Evolutionary conservation across 345 rosid species (phyloP), one percentile per base, ranked within the genome.

Genomic region (Euclidium syriacum): DNA sequence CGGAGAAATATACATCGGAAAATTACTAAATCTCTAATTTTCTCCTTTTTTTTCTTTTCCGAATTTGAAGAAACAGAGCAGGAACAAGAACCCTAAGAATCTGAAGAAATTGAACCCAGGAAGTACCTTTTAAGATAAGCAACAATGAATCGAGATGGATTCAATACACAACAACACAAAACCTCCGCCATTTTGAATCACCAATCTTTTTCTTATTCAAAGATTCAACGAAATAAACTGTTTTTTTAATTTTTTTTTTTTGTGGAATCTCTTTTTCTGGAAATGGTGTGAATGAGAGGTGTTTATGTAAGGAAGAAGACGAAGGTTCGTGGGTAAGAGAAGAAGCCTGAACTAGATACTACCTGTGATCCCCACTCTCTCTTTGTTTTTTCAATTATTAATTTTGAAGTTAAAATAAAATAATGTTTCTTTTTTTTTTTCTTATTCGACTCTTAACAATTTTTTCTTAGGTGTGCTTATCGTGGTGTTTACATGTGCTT

Each of bases 281-380:
- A 11, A 42, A 40, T 29, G 46, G 50, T 44, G 50, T 36, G 63
- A 44, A 62, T 4, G 59, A 52, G 64, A 38, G 19, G 65, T 57
- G 75, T 56, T 64, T 64, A 71, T 41, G 75, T 71, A 71, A 71
- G 58, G 39, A 60, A 38, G 25, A 34, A 10, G 25, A n/a, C 27
- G 70, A 51, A 64, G 71, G 61, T 64, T 64, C 71, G 60, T 57
- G 43, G 61, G 66, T 50, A 6, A 1, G 11, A 46, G 69, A 47
- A 54, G 25, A 22, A 35, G 71, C 75, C 75, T 71, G 66, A 18
- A 49, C 75, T 71, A 71, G 75, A 64, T 71, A 64, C 70, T 18
- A 65, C 75, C 75, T 71, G n/a, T n/a, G 48, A 71, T 56, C 61
- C 34, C 54, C 48, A 2, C 50, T 5, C 51, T 17, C 64, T 20